Evolutionary conservation across 768 basidiomycete genomes (phyloP).

Genomic region (Pleurotus eryngii): DNA sequence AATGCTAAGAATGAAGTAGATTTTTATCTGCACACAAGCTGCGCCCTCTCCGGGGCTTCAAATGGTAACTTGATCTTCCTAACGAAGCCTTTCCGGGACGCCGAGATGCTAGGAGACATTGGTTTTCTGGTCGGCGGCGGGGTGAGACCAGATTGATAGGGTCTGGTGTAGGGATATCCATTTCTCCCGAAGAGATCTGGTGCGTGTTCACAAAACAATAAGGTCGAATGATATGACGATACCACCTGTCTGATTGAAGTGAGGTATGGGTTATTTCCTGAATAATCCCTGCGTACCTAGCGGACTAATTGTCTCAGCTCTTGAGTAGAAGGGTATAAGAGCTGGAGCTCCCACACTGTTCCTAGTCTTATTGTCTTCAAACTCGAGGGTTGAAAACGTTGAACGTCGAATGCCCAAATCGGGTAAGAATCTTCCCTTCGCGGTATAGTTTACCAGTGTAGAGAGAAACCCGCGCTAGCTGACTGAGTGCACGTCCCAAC

Average conservation of each 20-base stretch:
- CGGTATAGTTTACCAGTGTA: not conserved
- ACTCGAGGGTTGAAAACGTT: conserved; percentile 3
- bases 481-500: not conserved
- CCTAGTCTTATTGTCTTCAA: conserved; percentile 40
- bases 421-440: conserved; percentile 15
- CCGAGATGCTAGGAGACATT: no score
- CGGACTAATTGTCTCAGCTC: conserved; percentile 1
- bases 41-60: no score
- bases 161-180: not conserved
- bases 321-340: conserved; percentile 6
- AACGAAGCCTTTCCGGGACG: no score
- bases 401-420: conserved; percentile 14
- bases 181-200: conserved; percentile 6
- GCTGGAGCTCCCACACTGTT: conserved; percentile 17
- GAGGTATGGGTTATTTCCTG: conserved; percentile 3
- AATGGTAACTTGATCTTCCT: no score
- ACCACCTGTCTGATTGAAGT: conserved; percentile 1
- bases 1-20: no score
- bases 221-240: not conserved
- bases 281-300: conserved; percentile 4
- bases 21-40: no score
- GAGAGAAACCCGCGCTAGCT: not conserved
- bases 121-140: no score
- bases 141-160: not conserved
- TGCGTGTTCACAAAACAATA: conserved; percentile 1